These are phyloP conservation scores for Solanum megistacrolobum DNA, from an alignment of 257 asterid genomes.

Conservation along the genomic window DNA sequence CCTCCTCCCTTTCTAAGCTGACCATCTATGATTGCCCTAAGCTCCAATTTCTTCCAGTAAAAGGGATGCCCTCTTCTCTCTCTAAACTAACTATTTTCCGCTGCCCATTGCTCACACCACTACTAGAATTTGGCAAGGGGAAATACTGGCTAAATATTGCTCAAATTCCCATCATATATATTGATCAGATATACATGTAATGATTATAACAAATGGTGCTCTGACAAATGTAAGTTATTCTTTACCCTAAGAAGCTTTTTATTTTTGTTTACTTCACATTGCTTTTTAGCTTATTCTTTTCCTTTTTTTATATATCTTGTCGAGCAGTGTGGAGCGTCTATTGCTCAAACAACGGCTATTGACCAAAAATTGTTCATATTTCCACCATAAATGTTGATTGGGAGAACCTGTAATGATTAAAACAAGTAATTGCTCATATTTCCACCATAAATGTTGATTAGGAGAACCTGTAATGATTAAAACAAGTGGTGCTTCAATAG, in stretches of 20 bases:
- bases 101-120: neutral
- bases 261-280: neutral
- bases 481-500: neutral
- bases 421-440: no score
- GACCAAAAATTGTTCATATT: neutral
- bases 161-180: accelerated
- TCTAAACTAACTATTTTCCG: accelerated
- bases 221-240: neutral
- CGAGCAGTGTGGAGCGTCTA: neutral
- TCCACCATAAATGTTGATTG: no score
- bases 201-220: neutral
- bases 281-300: neutral
- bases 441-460: no score
- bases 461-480: no score
- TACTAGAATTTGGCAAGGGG: neutral
- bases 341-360: neutral
- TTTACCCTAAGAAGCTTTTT: neutral
- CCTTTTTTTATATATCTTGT: neutral
- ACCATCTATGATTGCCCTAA: accelerated
- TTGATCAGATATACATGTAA: neutral
- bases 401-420: no score
- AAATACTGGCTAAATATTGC: neutral
- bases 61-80: neutral
- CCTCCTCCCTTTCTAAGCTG: neutral
- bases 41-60: neutral